These are phyloP conservation scores for Penicillium antarcticum DNA, from an alignment of 495 filamentous ascomycete genomes.

Conservation along the genomic window DNA sequence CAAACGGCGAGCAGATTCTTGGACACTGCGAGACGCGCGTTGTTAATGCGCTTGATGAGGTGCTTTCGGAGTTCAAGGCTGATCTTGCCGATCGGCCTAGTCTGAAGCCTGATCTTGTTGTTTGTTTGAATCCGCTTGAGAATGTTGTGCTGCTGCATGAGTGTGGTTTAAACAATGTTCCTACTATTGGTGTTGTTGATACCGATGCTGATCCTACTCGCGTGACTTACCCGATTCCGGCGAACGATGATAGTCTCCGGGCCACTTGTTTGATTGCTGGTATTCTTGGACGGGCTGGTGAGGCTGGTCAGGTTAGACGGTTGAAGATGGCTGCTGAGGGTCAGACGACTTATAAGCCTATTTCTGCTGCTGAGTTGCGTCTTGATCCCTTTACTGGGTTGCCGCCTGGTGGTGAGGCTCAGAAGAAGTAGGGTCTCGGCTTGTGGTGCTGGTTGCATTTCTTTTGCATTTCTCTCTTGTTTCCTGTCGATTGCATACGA, in stretches of 20 bases:
- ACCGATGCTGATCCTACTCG: slow-evolving; percentile 89
- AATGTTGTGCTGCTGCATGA: slow-evolving; percentile 88
- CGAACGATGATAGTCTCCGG: slow-evolving; percentile 93
- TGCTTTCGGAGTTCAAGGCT: slow-evolving; percentile 59
- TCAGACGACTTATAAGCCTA: slow-evolving; percentile 53
- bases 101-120: slow-evolving; percentile 84
- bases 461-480: slow-evolving; percentile 2
- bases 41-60: slow-evolving; percentile 66
- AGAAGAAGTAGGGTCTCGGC: slow-evolving; percentile 10
- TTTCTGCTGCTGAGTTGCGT: slow-evolving; percentile 27
- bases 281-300: slow-evolving; percentile 77
- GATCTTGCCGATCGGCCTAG: slow-evolving; percentile 58
- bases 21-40: slow-evolving; percentile 61
- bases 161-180: slow-evolving; percentile 81
- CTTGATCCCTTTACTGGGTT: slow-evolving; percentile 27
- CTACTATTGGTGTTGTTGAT: slow-evolving; percentile 92
- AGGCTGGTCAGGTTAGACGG: slow-evolving; percentile 68
- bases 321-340: slow-evolving; percentile 57
- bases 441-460: slow-evolving; percentile 7
- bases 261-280: slow-evolving; percentile 78
- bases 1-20: slow-evolving; percentile 88
- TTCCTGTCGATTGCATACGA: slow-evolving; percentile 20
- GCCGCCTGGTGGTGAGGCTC: slow-evolving; percentile 14
- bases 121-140: slow-evolving; percentile 89
- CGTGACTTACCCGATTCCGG: slow-evolving; percentile 95